phyloP scores from a whole-genome alignment of 306 rosid species.

The Rubus idaeus region DNA sequence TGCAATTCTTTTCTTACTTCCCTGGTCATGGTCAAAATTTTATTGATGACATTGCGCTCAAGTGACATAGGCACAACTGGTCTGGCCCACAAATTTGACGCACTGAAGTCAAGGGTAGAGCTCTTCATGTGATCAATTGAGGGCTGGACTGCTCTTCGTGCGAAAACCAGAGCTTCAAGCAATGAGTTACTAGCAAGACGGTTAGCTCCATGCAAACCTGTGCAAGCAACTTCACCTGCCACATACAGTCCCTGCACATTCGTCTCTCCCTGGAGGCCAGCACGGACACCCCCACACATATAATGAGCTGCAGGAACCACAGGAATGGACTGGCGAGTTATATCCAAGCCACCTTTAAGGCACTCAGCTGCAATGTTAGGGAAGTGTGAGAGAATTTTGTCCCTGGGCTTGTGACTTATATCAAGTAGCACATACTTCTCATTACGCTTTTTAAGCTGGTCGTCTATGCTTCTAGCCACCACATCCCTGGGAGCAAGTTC shows the following conservation, averaged over 20 bases:
- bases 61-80: slow-evolving; percentile 56
- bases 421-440: slow-evolving; percentile 86
- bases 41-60: slow-evolving; percentile 33
- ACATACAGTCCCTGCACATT: slow-evolving; percentile 74
- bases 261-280: slow-evolving; percentile 92
- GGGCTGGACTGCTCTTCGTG: slow-evolving; percentile 85
- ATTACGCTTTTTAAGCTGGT: slow-evolving; percentile 78
- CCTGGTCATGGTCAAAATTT: slow-evolving; percentile 43
- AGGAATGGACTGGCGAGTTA: slow-evolving; percentile 73
- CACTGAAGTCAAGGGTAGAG: slow-evolving; percentile 45
- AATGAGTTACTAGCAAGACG: slow-evolving; percentile 95
- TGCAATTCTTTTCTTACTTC: slow-evolving; percentile 68
- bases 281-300: slow-evolving; percentile 94
- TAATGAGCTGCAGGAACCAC: slow-evolving; percentile 98
- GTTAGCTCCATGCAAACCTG: slow-evolving; percentile 97
- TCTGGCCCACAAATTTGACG: slow-evolving; percentile 64
- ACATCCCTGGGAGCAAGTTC: slow-evolving; percentile 99
- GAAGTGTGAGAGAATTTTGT: slow-evolving; percentile 64
- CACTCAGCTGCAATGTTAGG: slow-evolving; percentile 84
- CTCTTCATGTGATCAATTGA: slow-evolving; percentile 70
- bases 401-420: slow-evolving; percentile 82
- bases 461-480: slow-evolving; percentile 94
- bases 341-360: slow-evolving; percentile 73
- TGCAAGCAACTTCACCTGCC: slow-evolving; percentile 98
- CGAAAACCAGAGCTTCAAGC: slow-evolving; percentile 97